These are phyloP conservation scores for Penicillium cinerascens DNA, from an alignment of 495 filamentous ascomycete species.

Conservation along the genomic window DNA sequence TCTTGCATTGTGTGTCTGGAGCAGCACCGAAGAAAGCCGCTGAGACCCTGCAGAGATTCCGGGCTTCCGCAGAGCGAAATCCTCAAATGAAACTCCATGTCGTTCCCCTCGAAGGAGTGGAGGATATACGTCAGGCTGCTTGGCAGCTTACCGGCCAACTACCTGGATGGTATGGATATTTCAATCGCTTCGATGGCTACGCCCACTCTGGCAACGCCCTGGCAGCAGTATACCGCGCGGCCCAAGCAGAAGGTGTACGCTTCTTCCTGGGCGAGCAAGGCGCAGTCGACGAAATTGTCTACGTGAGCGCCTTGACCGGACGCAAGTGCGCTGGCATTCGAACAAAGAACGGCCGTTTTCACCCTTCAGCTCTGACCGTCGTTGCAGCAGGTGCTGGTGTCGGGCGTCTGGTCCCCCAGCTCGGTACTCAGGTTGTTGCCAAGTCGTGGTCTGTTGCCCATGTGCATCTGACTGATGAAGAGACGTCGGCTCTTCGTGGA, in stretches of 20 bases:
- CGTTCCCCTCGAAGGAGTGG: conserved; percentile 24
- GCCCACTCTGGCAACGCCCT: conserved; percentile 48
- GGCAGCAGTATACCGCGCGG: conserved; percentile 21
- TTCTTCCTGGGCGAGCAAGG: conserved; percentile 34
- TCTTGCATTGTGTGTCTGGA: conserved; percentile 47
- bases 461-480: conserved; percentile 49
- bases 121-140: conserved; percentile 37
- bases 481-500: conserved; percentile 46
- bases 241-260: conserved; percentile 30
- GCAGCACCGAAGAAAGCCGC: conserved; percentile 45
- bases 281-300: conserved; percentile 25
- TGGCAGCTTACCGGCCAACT: conserved; percentile 47
- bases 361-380: conserved; percentile 37
- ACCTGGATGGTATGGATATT: conserved; percentile 52
- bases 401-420: conserved; percentile 35
- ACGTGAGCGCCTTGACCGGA: conserved; percentile 19
- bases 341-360: conserved; percentile 34
- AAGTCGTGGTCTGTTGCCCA: conserved; percentile 53
- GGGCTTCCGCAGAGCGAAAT: conserved; percentile 37
- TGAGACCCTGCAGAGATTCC: conserved; percentile 43
- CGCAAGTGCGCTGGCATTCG: conserved; percentile 31
- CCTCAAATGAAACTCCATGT: conserved; percentile 34
- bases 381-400: conserved; percentile 43
- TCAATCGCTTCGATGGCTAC: conserved; percentile 53
- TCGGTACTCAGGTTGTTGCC: conserved; percentile 42